Conservation (phyloP, 164 flowering plant species). For the Stephania cephalantha region DNA sequence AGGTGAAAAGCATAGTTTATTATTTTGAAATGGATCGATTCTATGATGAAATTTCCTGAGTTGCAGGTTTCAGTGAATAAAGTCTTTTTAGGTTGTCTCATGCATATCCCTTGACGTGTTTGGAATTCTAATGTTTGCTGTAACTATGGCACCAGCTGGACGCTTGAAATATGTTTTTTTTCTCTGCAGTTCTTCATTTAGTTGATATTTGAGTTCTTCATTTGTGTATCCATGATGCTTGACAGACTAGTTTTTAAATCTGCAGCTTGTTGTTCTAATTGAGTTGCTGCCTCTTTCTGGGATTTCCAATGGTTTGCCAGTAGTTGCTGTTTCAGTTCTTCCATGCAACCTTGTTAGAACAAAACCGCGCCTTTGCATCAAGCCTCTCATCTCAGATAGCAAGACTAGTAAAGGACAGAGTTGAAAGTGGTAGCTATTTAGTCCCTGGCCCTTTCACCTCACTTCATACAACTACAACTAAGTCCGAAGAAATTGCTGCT, state of each 20-base stretch:
- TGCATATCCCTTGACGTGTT: too few species aligned
- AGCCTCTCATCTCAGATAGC: slow-evolving; percentile 43
- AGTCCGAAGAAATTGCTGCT: slow-evolving; percentile 6
- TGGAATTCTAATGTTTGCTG: too few species aligned
- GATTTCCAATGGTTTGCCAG: slow-evolving; percentile 41
- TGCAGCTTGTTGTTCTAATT: slow-evolving; percentile 64
- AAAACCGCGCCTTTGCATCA: slow-evolving; percentile 73
- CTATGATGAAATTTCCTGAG: background rate
- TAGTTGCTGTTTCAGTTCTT: slow-evolving; percentile 74
- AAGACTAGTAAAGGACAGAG: slow-evolving; percentile 24
- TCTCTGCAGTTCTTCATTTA: background rate
- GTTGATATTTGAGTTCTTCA: background rate
- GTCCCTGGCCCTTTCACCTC: background rate
- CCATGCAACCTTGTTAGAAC: slow-evolving; percentile 46
- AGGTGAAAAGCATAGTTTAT: slow-evolving; percentile 32
- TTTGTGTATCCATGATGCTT: background rate
- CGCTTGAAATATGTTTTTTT: too few species aligned
- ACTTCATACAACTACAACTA: background rate
- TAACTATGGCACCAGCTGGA: too few species aligned
- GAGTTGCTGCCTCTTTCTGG: slow-evolving; percentile 72
- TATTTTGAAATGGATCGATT: background rate
- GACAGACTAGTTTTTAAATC: slow-evolving; percentile 9
- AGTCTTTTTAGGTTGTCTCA: too few species aligned
- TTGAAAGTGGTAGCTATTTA: background rate
- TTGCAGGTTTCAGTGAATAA: background rate